Base-by-base conservation (phyloP, 2,329 filamentous ascomycete genomes). In the Aspergillus fumigatus region DNA sequence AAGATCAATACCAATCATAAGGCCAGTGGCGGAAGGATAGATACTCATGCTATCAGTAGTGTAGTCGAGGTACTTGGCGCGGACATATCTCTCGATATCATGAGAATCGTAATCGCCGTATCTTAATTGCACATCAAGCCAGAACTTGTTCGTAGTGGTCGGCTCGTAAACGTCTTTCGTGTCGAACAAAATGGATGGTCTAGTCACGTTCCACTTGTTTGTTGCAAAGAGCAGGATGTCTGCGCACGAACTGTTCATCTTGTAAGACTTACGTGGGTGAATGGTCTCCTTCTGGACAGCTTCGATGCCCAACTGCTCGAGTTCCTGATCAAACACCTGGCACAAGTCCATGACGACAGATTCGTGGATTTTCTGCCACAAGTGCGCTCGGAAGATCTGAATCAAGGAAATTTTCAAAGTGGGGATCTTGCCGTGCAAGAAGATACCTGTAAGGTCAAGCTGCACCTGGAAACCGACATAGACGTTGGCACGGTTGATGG, bases 311-410 rank as follows among this genome's bases (percentile, higher is more conserved):
- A 99, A 81, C 32, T 94, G 92, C 74, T 99, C 94, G 47, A 99
- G 79, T 72, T 99, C 94, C 70, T 97, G 93, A 65, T 99, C 94
- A 66, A 99, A 96, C 14, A 99, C 94, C 72, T 99, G 95, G 66
- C 94, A 97, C 69, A 99, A 76, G 81, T 99, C 94, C 94, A 99
- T 99, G 35, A 97, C 93, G 0, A 97, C 92, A 0, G 90, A 95
- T 75, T 99, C 94, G 75, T 99, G 95, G 49, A 99, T 97, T 82
- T 99, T 99, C 75, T 99, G 94, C 94, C 94, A 99, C 80, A 99
- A 87, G 84, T 99, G 94, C 52, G 95, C 94, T 72, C 94, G 88
- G 89, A 99, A 99, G 67, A 99, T 99, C 72, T 99, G 94, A 59
- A 99, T 99, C 53, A 99, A 80, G 0, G 92, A 97, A 61, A 99